Evolutionary conservation across 768 basidiomycete genomes (phyloP).

Genomic region (Tulasnella sp.): DNA sequence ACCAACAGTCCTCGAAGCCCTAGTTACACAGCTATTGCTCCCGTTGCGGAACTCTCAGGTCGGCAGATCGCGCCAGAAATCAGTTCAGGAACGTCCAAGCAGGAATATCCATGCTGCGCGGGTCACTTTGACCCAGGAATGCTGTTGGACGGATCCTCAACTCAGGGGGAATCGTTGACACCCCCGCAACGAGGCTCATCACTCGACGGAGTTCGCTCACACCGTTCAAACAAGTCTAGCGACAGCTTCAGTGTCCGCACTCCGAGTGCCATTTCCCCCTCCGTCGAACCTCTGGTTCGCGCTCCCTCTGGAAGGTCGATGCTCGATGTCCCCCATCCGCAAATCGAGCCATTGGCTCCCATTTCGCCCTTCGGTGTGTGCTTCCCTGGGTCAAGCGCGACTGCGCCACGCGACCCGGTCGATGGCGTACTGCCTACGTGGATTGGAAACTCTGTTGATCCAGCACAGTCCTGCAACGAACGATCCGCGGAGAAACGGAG

Average conservation of each 20-base stretch:
- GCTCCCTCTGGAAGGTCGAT: neutral
- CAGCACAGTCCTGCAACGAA: neutral
- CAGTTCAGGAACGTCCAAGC: neutral
- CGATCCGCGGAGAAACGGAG: neutral
- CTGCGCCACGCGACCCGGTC: neutral
- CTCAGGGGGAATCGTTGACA: neutral
- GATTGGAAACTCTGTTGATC: neutral
- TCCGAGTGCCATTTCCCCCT: neutral
- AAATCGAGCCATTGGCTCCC: neutral
- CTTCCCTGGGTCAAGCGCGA: neutral
- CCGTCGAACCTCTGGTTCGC: neutral
- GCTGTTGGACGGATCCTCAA: neutral
- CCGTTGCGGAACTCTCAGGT: neutral
- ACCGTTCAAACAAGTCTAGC: neutral
- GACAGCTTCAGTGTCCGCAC: neutral
- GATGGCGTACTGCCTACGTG: neutral
- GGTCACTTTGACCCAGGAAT: neutral
- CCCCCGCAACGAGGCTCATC: neutral
- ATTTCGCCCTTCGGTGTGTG: neutral
- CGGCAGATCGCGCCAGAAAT: neutral
- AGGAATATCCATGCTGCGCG: neutral
- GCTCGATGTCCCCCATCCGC: neutral
- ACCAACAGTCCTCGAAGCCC: neutral
- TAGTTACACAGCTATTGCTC: neutral
- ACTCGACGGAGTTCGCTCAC: neutral